Evolutionary conservation across 2,329 filamentous ascomycete genomes (phyloP).

Genomic region (Colletotrichum sidae): DNA sequence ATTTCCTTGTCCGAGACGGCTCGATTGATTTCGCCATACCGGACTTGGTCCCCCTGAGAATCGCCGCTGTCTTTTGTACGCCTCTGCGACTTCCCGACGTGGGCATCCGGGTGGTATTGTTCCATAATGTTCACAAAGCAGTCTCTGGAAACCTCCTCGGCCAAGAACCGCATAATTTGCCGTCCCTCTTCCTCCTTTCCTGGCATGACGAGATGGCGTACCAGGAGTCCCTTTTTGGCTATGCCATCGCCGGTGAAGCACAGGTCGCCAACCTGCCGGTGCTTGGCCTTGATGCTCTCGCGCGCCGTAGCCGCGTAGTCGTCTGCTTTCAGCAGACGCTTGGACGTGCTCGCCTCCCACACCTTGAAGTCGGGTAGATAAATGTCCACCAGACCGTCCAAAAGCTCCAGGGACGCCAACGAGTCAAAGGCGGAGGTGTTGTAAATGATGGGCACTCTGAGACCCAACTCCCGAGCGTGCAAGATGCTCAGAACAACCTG

Average conservation of each 20-base stretch:
- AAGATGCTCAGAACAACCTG: slow-evolving; percentile 84
- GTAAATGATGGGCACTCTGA: slow-evolving; percentile 82
- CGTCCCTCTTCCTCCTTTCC: slow-evolving; percentile 79
- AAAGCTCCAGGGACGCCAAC: slow-evolving; percentile 74
- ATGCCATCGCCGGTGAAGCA: slow-evolving; percentile 86
- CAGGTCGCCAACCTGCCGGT: slow-evolving; percentile 83
- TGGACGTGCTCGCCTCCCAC: slow-evolving; percentile 75
- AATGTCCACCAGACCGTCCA: slow-evolving; percentile 85
- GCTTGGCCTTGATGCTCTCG: slow-evolving; percentile 85
- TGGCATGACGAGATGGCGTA: slow-evolving; percentile 88
- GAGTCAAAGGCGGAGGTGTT: slow-evolving; percentile 88
- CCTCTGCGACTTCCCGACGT: slow-evolving; percentile 78
- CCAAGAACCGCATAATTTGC: slow-evolving; percentile 82
- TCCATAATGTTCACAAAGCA: slow-evolving; percentile 91
- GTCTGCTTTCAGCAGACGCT: slow-evolving; percentile 80
- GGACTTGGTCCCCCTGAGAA: slow-evolving; percentile 57
- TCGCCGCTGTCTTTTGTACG: slow-evolving; percentile 46
- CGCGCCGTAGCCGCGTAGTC: slow-evolving; percentile 78
- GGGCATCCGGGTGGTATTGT: slow-evolving; percentile 83
- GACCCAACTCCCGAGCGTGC: slow-evolving; percentile 75
- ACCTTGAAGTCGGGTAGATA: slow-evolving; percentile 93
- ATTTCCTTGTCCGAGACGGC: slow-evolving; percentile 74
- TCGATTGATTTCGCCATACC: slow-evolving; percentile 85
- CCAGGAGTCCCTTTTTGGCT: slow-evolving; percentile 79
- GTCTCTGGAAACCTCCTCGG: slow-evolving; percentile 77